phyloP scores from a whole-genome alignment of 305 asterid genomes.

The Plantago lanceolata region DNA sequence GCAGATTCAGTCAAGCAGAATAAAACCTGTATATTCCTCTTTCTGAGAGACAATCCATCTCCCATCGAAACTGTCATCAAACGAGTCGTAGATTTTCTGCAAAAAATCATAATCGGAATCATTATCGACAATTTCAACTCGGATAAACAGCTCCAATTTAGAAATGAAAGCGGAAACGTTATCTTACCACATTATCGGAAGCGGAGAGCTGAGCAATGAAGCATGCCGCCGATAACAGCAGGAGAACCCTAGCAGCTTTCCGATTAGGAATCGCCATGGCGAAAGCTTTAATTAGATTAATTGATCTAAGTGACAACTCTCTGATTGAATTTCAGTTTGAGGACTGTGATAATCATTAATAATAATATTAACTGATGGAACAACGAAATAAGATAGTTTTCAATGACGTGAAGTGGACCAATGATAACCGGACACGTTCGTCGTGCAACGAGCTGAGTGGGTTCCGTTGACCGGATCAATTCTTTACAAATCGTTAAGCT shows the following conservation, averaged over 20 bases:
- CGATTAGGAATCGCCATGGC: too few species aligned
- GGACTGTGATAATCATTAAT: too few species aligned
- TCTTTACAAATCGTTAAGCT: too few species aligned
- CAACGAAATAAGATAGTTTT: too few species aligned
- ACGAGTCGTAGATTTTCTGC: conserved; percentile 71
- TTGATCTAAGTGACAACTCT: too few species aligned
- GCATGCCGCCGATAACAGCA: conserved; percentile 46
- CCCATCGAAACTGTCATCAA: conserved; percentile 71
- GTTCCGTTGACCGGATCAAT: too few species aligned
- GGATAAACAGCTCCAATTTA: neutral
- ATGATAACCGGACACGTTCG: too few species aligned
- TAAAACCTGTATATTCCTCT: conserved; percentile 58
- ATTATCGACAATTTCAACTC: neutral
- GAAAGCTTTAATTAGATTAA: too few species aligned
- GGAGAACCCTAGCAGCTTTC: conserved; percentile 36
- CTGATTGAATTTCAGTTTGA: too few species aligned
- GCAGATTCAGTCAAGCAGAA: neutral
- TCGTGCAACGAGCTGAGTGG: too few species aligned
- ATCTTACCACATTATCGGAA: conserved; percentile 54
- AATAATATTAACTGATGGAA: too few species aligned
- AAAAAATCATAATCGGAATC: conserved; percentile 12
- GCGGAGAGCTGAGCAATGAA: conserved; percentile 59
- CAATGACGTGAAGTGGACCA: too few species aligned
- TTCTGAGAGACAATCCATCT: conserved; percentile 69
- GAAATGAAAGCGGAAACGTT: neutral